Evolutionary conservation across 2,329 filamentous ascomycete genomes (phyloP).

Genomic region (Penicillium sp.): DNA sequence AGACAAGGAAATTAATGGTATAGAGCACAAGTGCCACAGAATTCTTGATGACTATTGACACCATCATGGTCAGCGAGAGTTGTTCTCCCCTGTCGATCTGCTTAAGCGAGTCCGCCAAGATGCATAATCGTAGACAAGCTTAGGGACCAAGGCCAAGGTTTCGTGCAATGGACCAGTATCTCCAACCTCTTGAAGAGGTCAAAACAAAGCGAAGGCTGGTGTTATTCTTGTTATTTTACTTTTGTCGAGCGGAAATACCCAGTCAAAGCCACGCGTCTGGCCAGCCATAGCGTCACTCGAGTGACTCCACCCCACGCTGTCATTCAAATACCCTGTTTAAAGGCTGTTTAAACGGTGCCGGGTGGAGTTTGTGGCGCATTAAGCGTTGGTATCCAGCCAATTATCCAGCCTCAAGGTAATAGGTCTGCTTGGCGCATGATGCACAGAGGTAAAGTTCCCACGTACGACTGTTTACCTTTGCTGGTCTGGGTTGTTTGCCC

Average conservation of each 20-base stretch:
- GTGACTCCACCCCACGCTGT: not conserved
- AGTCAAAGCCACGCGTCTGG: not conserved
- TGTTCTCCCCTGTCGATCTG: not conserved
- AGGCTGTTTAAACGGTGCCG: not conserved
- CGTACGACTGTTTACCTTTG: not conserved
- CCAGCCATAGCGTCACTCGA: not conserved
- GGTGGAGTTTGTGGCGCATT: not conserved
- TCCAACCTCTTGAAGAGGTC: not conserved
- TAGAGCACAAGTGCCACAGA: too few species aligned
- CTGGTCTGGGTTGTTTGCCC: not conserved
- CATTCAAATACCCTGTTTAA: not conserved
- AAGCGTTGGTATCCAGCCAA: constrained; percentile 2
- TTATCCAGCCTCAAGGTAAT: not conserved
- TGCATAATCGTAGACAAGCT: not conserved
- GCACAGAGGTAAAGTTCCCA: not conserved
- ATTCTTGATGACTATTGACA: too few species aligned
- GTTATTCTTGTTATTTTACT: not conserved
- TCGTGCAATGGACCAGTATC: not conserved
- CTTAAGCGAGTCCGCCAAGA: not conserved
- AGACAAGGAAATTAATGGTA: not conserved
- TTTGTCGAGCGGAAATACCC: not conserved
- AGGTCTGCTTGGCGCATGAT: not conserved
- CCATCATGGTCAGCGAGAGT: too few species aligned
- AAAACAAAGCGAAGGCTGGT: not conserved
- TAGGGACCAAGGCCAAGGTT: not conserved